These are phyloP conservation scores for Quercus rubra DNA, from an alignment of 306 rosid species.

Conservation along the genomic window DNA sequence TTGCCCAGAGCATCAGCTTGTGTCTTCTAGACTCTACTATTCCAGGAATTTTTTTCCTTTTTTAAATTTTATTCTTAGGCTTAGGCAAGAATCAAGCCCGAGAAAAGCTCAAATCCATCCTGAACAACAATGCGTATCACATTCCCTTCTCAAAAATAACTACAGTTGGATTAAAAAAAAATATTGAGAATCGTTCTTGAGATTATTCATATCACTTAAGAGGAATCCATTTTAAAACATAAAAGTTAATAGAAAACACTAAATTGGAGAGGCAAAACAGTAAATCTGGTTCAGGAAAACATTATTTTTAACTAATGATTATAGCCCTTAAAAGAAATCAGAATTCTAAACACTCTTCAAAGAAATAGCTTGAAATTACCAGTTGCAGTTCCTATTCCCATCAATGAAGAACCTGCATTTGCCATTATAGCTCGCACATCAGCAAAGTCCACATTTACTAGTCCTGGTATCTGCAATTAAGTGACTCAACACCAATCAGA, in stretches of 20 bases:
- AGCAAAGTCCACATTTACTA: conserved; percentile 93
- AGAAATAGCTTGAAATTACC: conserved; percentile 37
- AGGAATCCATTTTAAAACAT: not conserved
- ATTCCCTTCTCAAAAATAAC: not conserved
- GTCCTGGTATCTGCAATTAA: conserved; percentile 78
- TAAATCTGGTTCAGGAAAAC: not conserved
- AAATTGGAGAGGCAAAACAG: not conserved
- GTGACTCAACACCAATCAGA: too few species aligned
- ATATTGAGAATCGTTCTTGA: not conserved
- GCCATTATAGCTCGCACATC: conserved; percentile 97
- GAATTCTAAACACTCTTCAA: not conserved
- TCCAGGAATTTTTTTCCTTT: not conserved
- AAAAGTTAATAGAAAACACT: not conserved
- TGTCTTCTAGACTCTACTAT: not conserved
- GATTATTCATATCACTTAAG: not conserved
- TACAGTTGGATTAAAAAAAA: not conserved
- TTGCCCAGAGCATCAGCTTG: not conserved
- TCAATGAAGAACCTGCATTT: conserved; percentile 87
- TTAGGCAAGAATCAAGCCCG: not conserved
- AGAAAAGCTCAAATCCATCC: not conserved
- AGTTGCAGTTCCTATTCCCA: conserved; percentile 96
- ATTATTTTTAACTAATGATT: not conserved
- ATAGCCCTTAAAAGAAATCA: not conserved
- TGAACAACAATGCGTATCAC: not conserved
- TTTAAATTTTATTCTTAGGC: not conserved